phyloP scores from a whole-genome alignment of 2,329 filamentous ascomycete genomes.

The Botrytis porri region DNA sequence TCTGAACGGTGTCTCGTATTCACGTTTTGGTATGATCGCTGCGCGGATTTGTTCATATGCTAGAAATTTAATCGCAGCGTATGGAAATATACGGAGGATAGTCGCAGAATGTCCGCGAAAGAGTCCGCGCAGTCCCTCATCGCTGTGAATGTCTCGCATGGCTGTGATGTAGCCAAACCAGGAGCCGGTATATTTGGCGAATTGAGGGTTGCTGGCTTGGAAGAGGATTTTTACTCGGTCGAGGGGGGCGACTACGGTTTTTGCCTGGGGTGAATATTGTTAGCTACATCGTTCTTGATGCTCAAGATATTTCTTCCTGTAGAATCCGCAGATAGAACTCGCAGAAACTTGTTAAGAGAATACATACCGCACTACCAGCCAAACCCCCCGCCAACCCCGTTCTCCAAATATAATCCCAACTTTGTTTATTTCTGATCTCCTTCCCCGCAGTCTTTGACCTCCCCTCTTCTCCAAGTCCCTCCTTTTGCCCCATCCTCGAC shows the following conservation, averaged over 20 bases:
- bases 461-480: neutral
- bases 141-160: conserved; percentile 75
- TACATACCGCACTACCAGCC: conserved; percentile 80
- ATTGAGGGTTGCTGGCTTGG: conserved; percentile 90
- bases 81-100: conserved; percentile 90
- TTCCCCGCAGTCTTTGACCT: neutral
- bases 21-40: conserved; percentile 64
- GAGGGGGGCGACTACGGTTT: conserved; percentile 91
- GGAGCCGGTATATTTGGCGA: conserved; percentile 85
- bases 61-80: conserved; percentile 96
- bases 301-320: neutral
- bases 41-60: conserved; percentile 95
- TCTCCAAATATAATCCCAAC: conserved; percentile 77
- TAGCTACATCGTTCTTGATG: neutral
- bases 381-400: conserved; percentile 84
- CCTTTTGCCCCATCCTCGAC: neutral
- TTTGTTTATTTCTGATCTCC: conserved; percentile 56
- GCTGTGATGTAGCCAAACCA: conserved; percentile 83
- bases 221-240: conserved; percentile 99
- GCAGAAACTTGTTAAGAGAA: neutral
- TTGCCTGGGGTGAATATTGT: conserved; percentile 59
- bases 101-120: conserved; percentile 96
- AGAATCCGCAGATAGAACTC: neutral
- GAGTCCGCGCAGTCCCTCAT: conserved; percentile 72
- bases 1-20: conserved; percentile 77